Conservation (phyloP, 306 rosid genomes). For the Lathyrus oleraceus region DNA sequence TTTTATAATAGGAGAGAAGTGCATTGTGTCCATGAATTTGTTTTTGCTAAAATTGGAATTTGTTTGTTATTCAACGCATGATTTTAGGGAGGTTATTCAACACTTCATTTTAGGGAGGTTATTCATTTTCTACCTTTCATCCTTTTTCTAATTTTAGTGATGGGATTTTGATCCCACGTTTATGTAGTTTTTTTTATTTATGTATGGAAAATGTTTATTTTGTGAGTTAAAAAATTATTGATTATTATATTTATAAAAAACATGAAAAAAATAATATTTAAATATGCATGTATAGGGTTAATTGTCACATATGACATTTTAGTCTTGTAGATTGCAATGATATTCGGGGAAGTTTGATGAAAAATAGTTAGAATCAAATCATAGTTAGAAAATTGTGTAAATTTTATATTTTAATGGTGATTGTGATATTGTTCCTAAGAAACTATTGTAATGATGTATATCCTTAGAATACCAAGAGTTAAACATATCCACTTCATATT, state of each 20-base stretch:
- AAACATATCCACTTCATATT: no score
- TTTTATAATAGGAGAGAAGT: conserved; percentile 9
- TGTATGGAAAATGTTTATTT: background rate
- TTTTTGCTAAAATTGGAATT: conserved; percentile 15
- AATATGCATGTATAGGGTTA: background rate
- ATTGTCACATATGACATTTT: background rate
- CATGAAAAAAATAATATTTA: background rate
- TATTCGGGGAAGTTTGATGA: background rate
- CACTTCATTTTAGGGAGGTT: no score
- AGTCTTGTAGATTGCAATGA: background rate
- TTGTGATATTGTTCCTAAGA: no score
- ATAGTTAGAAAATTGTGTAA: background rate
- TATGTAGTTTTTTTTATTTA: background rate
- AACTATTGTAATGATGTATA: no score
- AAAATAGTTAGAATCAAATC: background rate
- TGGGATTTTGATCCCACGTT: background rate
- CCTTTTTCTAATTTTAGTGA: background rate
- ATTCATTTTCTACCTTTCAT: background rate
- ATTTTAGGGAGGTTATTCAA: background rate
- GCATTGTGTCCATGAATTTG: background rate
- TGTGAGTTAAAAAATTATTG: background rate
- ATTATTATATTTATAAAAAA: background rate
- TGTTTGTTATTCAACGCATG: conserved; percentile 10
- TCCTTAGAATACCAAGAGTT: no score
- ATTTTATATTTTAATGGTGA: no score